A percentile compares a stretch with the other conserved stretches of the same genome.
These are phyloP conservation scores for Limnomonas spitsbergensis DNA, from an alignment of 139 green algal genomes.

Conservation along the genomic window DNA sequence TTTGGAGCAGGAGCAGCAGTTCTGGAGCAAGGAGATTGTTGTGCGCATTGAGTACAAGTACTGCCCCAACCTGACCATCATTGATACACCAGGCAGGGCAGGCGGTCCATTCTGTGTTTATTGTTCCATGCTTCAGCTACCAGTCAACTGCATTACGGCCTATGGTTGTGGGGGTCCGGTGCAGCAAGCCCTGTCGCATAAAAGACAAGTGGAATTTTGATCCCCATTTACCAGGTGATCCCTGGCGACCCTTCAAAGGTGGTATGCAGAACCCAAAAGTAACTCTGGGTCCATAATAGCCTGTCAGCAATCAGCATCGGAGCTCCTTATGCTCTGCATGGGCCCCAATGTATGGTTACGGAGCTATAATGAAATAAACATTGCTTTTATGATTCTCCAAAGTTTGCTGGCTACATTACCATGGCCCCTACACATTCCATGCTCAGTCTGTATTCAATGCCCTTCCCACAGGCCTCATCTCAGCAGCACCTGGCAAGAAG, in stretches of 20 bases:
- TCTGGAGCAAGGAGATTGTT: constrained; percentile 92
- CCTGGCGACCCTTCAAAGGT: no score
- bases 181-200: no score
- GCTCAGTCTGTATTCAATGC: background rate
- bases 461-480: constrained; percentile 77
- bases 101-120: background rate
- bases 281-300: no score
- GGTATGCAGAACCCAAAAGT: no score
- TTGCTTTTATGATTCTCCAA: background rate
- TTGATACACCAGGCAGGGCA: constrained; percentile 86
- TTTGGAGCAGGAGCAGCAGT: constrained; percentile 83
- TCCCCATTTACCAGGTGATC: no score
- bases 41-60: constrained; percentile 92
- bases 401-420: constrained; percentile 73
- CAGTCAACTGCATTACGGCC: no score
- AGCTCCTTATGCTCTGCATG: no score
- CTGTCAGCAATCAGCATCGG: no score
- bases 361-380: background rate
- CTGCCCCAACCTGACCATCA: constrained; percentile 96
- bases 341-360: background rate
- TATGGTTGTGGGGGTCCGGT: no score
- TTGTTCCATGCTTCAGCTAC: background rate
- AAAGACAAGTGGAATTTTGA: no score
- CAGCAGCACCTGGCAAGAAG: constrained; percentile 80
- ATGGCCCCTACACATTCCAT: no score